Percentiles rank a stretch among this genome's conserved stretches.
Evolutionary conservation across 805 yeast genomes (phyloP).

Genomic region (Wickerhamiella kurtzmanii): DNA sequence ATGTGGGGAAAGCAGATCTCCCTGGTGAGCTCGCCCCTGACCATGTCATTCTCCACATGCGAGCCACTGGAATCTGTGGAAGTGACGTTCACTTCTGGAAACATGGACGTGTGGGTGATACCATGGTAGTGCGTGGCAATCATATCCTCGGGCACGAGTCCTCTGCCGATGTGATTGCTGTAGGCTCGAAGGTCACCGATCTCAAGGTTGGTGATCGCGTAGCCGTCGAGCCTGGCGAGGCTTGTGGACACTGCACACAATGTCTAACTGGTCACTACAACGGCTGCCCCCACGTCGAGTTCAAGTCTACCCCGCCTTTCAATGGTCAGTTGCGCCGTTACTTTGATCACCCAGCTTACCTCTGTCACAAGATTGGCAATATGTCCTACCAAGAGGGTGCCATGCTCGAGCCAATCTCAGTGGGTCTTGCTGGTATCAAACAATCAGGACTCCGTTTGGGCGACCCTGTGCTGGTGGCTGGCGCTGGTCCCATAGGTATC

Average conservation of each 20-base stretch:
- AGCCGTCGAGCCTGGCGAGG: slow-evolving; percentile 37
- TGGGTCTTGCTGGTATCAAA: slow-evolving; percentile 40
- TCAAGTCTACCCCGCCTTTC: slow-evolving; percentile 29
- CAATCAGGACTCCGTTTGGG: slow-evolving; percentile 37
- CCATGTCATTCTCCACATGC: slow-evolving; percentile 42
- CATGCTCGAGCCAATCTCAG: slow-evolving; percentile 41
- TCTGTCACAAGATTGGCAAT: slow-evolving; percentile 27
- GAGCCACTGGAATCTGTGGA: slow-evolving; percentile 64
- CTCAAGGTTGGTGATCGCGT: slow-evolving; percentile 34
- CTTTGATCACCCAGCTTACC: slow-evolving; percentile 27
- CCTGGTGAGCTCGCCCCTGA: slow-evolving; percentile 19
- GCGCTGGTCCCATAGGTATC: slow-evolving; percentile 51
- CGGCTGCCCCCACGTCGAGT: slow-evolving; percentile 27
- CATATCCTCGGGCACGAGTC: slow-evolving; percentile 41
- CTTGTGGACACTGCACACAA: slow-evolving; percentile 31
- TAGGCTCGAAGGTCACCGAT: slow-evolving; percentile 32
- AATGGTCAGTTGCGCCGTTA: slow-evolving; percentile 27
- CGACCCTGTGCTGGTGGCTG: slow-evolving; percentile 35
- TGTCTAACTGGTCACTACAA: slow-evolving; percentile 27
- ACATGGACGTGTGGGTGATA: slow-evolving; percentile 45
- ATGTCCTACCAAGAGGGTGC: slow-evolving; percentile 43
- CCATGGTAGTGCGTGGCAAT: slow-evolving; percentile 48
- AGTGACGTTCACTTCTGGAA: slow-evolving; percentile 59
- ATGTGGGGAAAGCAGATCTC: slow-evolving; percentile 17
- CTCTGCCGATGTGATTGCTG: slow-evolving; percentile 33